Evolutionary conservation across 345 rosid species (phyloP).

Genomic region (Salix brachista): DNA sequence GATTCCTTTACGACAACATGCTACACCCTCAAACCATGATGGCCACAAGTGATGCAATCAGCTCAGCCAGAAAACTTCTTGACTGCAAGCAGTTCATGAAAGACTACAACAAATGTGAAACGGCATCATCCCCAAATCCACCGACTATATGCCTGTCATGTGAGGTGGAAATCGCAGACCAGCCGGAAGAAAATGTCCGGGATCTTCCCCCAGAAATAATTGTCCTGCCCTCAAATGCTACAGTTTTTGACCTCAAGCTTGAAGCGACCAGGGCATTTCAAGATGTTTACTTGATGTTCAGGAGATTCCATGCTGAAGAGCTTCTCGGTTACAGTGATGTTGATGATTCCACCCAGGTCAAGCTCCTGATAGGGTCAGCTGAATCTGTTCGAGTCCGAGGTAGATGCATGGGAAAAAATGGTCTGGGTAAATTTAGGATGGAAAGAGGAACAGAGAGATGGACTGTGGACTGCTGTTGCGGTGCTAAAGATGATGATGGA

Average conservation of each 20-base stretch:
- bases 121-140: slow-evolving; percentile 1
- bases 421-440: slow-evolving; percentile 41
- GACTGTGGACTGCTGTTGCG: slow-evolving; percentile 64
- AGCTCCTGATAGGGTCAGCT: slow-evolving; percentile 33
- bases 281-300: slow-evolving; percentile 53
- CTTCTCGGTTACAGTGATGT: slow-evolving; percentile 49
- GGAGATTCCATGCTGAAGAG: slow-evolving; percentile 57
- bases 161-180: slow-evolving; percentile 41
- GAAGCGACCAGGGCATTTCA: slow-evolving; percentile 53
- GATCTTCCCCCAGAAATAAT: slow-evolving; percentile 44
- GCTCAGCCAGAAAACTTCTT: slow-evolving; percentile 51
- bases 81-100: slow-evolving; percentile 77
- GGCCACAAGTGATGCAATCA: slow-evolving; percentile 18
- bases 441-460: slow-evolving; percentile 68
- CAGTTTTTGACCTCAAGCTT: slow-evolving; percentile 45
- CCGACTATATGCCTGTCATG: slow-evolving; percentile 35
- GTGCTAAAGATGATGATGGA: slow-evolving; percentile 72
- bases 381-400: slow-evolving; percentile 40
- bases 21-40: slow-evolving; percentile 42
- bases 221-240: slow-evolving; percentile 40
- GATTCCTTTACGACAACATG: slow-evolving; percentile 39
- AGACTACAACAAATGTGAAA: slow-evolving; percentile 36
- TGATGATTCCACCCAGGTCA: slow-evolving; percentile 58
- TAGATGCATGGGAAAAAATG: slow-evolving; percentile 41
- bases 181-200: slow-evolving; percentile 20